Evolutionary conservation across 2,329 filamentous ascomycete genomes (phyloP).

Genomic region (Rhexocercosporidium sp.): DNA sequence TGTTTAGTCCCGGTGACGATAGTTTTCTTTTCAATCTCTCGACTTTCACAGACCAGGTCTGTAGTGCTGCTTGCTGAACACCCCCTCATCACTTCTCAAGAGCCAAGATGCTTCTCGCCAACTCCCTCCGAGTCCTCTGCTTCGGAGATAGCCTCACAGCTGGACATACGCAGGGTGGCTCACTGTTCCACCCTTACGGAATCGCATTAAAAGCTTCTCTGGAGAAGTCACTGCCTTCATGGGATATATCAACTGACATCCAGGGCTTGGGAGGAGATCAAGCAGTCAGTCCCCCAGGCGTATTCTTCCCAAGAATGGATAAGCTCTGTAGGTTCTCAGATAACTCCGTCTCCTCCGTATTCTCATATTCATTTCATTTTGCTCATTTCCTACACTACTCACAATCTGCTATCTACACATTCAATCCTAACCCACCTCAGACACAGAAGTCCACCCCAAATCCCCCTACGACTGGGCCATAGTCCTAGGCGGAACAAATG

Average conservation of each 20-base stretch:
- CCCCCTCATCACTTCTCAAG: not conserved
- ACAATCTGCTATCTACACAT: not conserved
- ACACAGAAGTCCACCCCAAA: constrained; percentile 25
- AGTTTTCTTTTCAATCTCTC: not conserved
- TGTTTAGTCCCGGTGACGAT: not conserved
- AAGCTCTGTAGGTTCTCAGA: constrained; percentile 43
- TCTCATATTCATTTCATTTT: not conserved
- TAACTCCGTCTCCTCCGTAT: not conserved
- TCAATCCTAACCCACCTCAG: constrained; percentile 12
- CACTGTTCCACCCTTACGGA: constrained; percentile 58
- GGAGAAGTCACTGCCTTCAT: constrained; percentile 50
- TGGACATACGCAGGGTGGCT: constrained; percentile 54
- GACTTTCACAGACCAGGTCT: not conserved
- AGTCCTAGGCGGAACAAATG: constrained; percentile 69
- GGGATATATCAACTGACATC: constrained; percentile 49
- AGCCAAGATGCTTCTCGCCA: constrained; percentile 30
- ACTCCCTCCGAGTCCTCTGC: constrained; percentile 37
- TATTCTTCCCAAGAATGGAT: constrained; percentile 38
- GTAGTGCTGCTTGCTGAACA: not conserved
- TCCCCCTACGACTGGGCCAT: constrained; percentile 61
- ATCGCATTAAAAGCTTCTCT: constrained; percentile 53
- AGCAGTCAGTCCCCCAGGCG: constrained; percentile 45
- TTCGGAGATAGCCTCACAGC: constrained; percentile 54
- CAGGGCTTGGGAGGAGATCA: constrained; percentile 59
- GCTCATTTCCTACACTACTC: not conserved